Evolutionary conservation across 2,329 filamentous ascomycete species (phyloP), one percentile per base, ranked within the genome.

Genomic region (Ceratocystis harringtonii): DNA sequence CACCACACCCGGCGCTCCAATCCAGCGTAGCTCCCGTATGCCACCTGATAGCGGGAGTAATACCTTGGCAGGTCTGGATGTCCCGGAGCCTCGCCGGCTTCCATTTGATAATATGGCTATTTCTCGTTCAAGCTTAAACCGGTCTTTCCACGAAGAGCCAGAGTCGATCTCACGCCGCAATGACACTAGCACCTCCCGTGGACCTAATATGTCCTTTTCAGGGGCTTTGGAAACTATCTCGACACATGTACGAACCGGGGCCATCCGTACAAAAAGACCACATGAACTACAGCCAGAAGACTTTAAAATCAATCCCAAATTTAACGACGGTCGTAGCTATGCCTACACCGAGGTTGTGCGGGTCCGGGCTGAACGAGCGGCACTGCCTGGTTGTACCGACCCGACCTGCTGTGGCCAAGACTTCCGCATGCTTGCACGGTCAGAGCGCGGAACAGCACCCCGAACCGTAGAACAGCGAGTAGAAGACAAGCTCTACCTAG

Each of bases 291-390:
- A 76, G 15, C 76, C 87, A 0, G 81, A 84, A 12, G 87, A 95
- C 74, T 96, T 96, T 78, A 92, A 87, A 72, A 78, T 94, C 70
- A 95, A 96, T 69, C 86, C 89, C 0, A 76, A 78, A 3, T 81
- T 79, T 69, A 92, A 92, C 69, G 80, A 87, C 52, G 88, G 89
- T 1, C 77, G 84, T 55, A 81, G 85, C 64, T 90, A 84, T 73
- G 89, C 90, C 10, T 95, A 84, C 72, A 78, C 81, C 1, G 87
- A 92, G 67, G 86, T 91, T 0, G 81, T 95, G 15, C 85, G 91
- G 63, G 83, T 82, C 65, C 86, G 81, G 69, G 81, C 84, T 8
- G 83, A 87, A 50, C 85, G 90, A 44, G 83, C 85, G 62, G 86
- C 83, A 68, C 78, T 95, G 8, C 80, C 84, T 2, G 89, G 88